Conservation (phyloP, 257 asterid species). For the Lavandula angustifolia region DNA sequence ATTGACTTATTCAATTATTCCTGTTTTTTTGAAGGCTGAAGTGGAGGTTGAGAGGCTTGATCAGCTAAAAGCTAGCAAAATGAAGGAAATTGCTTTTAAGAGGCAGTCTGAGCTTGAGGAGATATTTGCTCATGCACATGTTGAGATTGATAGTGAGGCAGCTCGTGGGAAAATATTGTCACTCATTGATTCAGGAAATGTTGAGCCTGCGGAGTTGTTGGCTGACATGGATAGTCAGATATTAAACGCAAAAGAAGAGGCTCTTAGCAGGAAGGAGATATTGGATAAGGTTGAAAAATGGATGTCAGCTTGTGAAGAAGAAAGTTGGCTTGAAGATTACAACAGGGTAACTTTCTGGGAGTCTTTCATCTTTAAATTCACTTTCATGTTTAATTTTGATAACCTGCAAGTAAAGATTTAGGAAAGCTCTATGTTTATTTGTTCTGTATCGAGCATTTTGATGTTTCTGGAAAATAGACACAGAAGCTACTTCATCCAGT, state of each 20-base stretch:
- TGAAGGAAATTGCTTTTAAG: conserved; percentile 97
- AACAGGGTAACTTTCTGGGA: conserved; percentile 56
- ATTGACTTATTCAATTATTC: conserved; percentile 21
- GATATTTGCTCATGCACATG: conserved; percentile 81
- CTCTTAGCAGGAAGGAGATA: conserved; percentile 87
- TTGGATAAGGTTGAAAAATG: conserved; percentile 97
- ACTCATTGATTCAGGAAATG: conserved; percentile 80
- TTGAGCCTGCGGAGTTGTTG: conserved; percentile 83
- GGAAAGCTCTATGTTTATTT: neutral
- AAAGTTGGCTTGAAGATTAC: conserved; percentile 83
- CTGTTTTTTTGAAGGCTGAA: conserved; percentile 61
- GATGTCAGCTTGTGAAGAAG: conserved; percentile 99
- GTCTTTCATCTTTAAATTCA: conserved; percentile 8
- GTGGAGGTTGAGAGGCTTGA: conserved; percentile 98
- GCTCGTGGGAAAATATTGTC: conserved; percentile 78
- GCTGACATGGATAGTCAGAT: conserved; percentile 95
- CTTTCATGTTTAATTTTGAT: neutral
- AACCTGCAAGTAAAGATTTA: too few relatives aligned
- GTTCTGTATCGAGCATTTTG: neutral
- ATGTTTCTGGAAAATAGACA: neutral
- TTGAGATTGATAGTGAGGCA: conserved; percentile 84
- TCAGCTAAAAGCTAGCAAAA: conserved; percentile 86
- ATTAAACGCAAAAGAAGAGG: conserved; percentile 84
- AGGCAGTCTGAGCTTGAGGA: conserved; percentile 92
- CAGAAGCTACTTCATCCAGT: neutral